Evolutionary conservation across 371 early-diverging fungal genomes (phyloP).

Genomic region (Apophysomyces sp.): DNA sequence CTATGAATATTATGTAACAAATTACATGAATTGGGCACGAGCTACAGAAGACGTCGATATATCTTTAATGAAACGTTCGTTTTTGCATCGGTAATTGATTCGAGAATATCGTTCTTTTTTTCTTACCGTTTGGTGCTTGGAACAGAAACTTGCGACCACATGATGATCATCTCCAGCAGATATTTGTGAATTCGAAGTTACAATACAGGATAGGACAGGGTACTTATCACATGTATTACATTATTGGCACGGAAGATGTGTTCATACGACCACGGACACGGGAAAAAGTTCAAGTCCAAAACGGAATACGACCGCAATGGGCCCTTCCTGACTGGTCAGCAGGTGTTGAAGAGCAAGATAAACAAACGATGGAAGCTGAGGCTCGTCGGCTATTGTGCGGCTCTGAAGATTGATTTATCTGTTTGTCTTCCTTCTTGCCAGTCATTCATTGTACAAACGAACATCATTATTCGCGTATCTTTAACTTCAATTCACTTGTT

Average conservation of each 20-base stretch:
- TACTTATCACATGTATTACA: slow-evolving; percentile 53
- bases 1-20: slow-evolving; percentile 92
- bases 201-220: slow-evolving; percentile 92
- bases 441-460: neutral
- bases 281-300: neutral
- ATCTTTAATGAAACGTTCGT: slow-evolving; percentile 58
- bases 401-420: neutral
- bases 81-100: slow-evolving; percentile 59
- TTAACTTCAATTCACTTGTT: too few species aligned
- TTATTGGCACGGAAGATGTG: slow-evolving; percentile 49
- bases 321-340: slow-evolving; percentile 33
- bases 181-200: slow-evolving; percentile 66
- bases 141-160: slow-evolving; percentile 76
- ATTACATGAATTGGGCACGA: slow-evolving; percentile 77
- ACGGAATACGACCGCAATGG: slow-evolving; percentile 23
- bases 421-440: too few species aligned
- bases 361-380: slow-evolving; percentile 21
- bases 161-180: slow-evolving; percentile 59
- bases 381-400: slow-evolving; percentile 14
- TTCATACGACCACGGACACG: slow-evolving; percentile 50
- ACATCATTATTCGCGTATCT: too few species aligned
- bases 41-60: slow-evolving; percentile 72
- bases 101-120: slow-evolving; percentile 35
- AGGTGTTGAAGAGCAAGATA: slow-evolving; percentile 18
- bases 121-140: slow-evolving; percentile 25